Evolutionary conservation across 1,139 yeast species (phyloP).

Genomic region (Magnusiomyces suaveolens): DNA sequence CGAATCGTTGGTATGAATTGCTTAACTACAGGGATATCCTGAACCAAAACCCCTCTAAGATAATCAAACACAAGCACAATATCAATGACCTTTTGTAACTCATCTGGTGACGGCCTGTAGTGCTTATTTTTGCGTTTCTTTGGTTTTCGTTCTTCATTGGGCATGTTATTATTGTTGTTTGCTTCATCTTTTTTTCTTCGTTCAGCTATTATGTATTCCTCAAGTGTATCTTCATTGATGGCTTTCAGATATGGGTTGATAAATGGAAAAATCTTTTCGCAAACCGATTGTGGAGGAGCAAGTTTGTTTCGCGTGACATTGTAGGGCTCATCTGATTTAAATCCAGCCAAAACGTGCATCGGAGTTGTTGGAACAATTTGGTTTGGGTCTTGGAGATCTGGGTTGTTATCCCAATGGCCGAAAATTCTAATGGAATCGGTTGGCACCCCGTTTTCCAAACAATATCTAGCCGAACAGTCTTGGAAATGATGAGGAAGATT

Average conservation of each 20-base stretch:
- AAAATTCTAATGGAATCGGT: neutral
- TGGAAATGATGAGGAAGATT: neutral
- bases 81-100: neutral
- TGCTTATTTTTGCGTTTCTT: neutral
- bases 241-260: neutral
- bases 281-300: neutral
- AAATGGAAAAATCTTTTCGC: neutral
- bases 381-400: neutral
- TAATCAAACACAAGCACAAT: neutral
- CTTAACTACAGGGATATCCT: neutral
- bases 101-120: neutral
- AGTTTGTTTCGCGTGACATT: neutral
- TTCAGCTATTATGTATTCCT: neutral
- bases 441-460: neutral
- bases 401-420: neutral
- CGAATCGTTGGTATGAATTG: neutral
- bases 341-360: slow-evolving; percentile 1
- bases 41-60: neutral
- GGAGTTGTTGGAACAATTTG: neutral
- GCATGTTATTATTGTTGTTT: neutral
- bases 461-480: neutral
- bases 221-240: neutral
- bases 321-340: neutral
- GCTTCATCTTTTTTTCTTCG: neutral
- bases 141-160: neutral